Evolutionary conservation across 2,329 filamentous ascomycete species (phyloP), one percentile per base, ranked within the genome.

Genomic region (Colletotrichum chlorophyti): DNA sequence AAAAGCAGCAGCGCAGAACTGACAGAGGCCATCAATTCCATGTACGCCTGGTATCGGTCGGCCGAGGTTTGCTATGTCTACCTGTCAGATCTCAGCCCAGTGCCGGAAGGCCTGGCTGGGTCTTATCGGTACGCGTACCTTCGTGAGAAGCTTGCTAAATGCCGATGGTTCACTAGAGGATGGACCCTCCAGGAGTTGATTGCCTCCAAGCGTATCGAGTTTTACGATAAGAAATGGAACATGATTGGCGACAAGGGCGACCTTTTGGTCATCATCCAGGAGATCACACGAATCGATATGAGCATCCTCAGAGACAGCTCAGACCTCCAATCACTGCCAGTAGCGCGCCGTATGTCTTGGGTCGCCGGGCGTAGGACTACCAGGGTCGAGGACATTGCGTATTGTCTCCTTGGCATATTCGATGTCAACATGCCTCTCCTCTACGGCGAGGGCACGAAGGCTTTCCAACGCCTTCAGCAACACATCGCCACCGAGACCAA

Each of bases 331-430:
- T 23, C 37, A 4, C 37, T 40, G 12, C 37, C 37, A 14, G 14
- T 40, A 8, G 21, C 37, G 21, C 37, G 37, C 17, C 37, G 37
- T 21, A 70, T 70, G 68, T 66, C 63, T n/a, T 70, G 67, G 68
- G 65, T 64, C 32, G 58, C 67, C 4, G 51, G 52, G 3, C 53
- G 68, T 23, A 24, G 53, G 43, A 67, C 63, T 5, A 66, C 58
- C 3, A 52, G 62, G 6, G 6, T 35, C 51, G 60, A 68, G 41
- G 66, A 71, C 50, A 45, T 61, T 10, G 66, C 66, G 2, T 70
- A 69, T 34, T 65, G 64, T 17, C 51, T 70, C n/a, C 41, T 69
- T 11, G 68, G 68, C 14, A 40, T 70, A 11, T 68, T 70, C 27
- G 53, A 61, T 31, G 55, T 69, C 19, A 66, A 62, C 14, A 69